These are phyloP conservation scores for Tephrocybe sp. DNA, from an alignment of 768 basidiomycete species.

Conservation along the genomic window DNA sequence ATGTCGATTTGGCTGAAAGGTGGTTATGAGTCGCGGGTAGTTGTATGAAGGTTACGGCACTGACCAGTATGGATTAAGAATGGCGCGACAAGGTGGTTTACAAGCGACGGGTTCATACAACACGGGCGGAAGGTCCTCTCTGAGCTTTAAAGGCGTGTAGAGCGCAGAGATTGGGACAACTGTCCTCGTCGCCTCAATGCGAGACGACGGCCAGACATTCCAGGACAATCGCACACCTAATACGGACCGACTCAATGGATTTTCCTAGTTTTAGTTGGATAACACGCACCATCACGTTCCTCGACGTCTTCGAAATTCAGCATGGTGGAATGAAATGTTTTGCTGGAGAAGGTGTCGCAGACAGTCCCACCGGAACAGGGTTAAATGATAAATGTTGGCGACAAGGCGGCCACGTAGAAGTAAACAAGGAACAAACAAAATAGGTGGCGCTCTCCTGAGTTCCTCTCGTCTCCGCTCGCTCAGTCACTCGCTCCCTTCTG, in stretches of 20 bases:
- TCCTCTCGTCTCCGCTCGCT: no score
- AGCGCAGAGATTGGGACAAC: slow-evolving; percentile 98
- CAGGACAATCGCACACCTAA: slow-evolving; percentile 92
- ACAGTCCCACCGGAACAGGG: slow-evolving; percentile 31
- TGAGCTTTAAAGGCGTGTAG: slow-evolving; percentile 92
- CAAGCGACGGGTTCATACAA: slow-evolving; percentile 98
- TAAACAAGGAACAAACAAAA: slow-evolving; percentile 31
- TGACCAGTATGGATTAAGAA: slow-evolving; percentile 97
- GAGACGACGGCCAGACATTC: slow-evolving; percentile 98
- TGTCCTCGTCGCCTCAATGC: slow-evolving; percentile 96
- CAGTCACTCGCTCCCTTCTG: no score
- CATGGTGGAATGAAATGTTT: slow-evolving; percentile 41
- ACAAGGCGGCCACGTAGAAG: slow-evolving; percentile 34
- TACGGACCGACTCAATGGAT: slow-evolving; percentile 2
- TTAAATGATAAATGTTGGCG: slow-evolving; percentile 20
- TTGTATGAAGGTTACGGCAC: slow-evolving; percentile 22
- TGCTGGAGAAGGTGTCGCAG: slow-evolving; percentile 40
- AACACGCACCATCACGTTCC: slow-evolving; percentile 83
- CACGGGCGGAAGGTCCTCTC: slow-evolving; percentile 94
- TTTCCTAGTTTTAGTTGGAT: background rate
- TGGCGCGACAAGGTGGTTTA: slow-evolving; percentile 96
- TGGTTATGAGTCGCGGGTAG: slow-evolving; percentile 7
- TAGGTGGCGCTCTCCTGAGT: slow-evolving; percentile 20
- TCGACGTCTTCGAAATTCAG: slow-evolving; percentile 96
- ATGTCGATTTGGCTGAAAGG: slow-evolving; percentile 91